These are phyloP conservation scores for Zopfochytrium polystomum DNA, from an alignment of 371 early-diverging fungal genomes.

Conservation along the genomic window DNA sequence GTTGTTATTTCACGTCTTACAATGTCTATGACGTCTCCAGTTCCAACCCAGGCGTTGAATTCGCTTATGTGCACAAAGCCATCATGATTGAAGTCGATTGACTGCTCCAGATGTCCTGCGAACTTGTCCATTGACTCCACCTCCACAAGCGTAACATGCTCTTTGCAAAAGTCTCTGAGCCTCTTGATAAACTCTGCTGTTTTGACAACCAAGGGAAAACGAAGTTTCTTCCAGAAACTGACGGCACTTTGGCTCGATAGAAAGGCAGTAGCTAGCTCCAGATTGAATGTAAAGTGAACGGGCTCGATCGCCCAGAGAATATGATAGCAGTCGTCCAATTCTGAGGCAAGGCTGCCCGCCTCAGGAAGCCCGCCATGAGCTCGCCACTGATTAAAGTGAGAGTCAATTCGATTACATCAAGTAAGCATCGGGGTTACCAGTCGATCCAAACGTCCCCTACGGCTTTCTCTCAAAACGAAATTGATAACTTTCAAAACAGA, in stretches of 20 bases:
- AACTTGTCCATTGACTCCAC: too few species aligned
- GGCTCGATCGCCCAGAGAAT: background rate
- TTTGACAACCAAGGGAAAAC: background rate
- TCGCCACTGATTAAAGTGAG: too few species aligned
- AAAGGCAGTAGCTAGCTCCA: background rate
- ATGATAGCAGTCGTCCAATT: background rate
- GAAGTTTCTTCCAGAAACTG: background rate
- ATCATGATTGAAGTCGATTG: background rate
- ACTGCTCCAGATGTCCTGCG: background rate
- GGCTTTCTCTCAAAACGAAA: background rate
- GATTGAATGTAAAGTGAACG: background rate
- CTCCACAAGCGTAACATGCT: too few species aligned
- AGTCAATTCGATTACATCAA: too few species aligned
- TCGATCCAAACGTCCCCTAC: background rate
- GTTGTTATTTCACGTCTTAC: too few species aligned
- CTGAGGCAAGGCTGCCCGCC: background rate
- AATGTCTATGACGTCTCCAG: too few species aligned
- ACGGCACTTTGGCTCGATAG: background rate
- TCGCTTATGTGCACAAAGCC: background rate
- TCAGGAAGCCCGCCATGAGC: too few species aligned
- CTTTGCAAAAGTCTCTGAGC: background rate
- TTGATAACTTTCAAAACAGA: background rate
- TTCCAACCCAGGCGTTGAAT: background rate
- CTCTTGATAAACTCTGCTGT: background rate
- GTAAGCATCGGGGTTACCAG: too few species aligned